Base-by-base conservation (phyloP, 2,329 filamentous ascomycete species). In the Pestalotiopsis sp. region DNA sequence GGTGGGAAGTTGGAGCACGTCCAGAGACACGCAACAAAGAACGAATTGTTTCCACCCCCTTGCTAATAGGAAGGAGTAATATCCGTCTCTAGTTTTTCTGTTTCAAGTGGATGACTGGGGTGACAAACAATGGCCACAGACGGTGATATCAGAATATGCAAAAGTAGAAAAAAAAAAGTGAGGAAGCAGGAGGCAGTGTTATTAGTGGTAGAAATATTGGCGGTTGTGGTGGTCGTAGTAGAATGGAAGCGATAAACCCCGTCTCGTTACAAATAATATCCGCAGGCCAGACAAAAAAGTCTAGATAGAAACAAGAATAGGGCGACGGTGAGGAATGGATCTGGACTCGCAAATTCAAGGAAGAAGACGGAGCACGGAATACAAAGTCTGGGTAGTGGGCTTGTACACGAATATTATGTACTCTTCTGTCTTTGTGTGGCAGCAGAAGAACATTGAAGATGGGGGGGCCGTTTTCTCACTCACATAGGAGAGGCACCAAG, bases 401-500 rank as follows among this genome's bases (percentile, higher is more conserved):
- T 67, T 20, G 41, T 9, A 45, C 31, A 17, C 52, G 45, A 58
- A 52, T 59, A 49, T 67, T 67, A 67, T 36, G 59, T 62, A 62
- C 27, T 62, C 17, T 5, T 62, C 25, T n/a, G n/a, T 14, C 31
- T 2, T 36, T 3, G 3, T 27, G 59, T 36, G 31, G 25, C 25
- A 62, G 45, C 20, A 52, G 45, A 17, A 52, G 45, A 52, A 6
- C 31, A 23, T 23, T 23, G 23, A 52, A 52, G n/a, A 52, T 20
- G 45, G 45, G 45, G 45, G 45, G 45, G 20, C 45, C 45, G 17
- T 20, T 23, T 52, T 20, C 17, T 23, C 9, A 52, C 31, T 36
- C 31, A 52, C 45, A 52, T 52, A 52, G 45, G 45, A 52, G 45
- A 52, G 45, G 45, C 45, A 52, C 45, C 31, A 36, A 6, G 31